phyloP scores from a whole-genome alignment of 2,329 filamentous ascomycete genomes.

The Chrysosporium keratinophilum region DNA sequence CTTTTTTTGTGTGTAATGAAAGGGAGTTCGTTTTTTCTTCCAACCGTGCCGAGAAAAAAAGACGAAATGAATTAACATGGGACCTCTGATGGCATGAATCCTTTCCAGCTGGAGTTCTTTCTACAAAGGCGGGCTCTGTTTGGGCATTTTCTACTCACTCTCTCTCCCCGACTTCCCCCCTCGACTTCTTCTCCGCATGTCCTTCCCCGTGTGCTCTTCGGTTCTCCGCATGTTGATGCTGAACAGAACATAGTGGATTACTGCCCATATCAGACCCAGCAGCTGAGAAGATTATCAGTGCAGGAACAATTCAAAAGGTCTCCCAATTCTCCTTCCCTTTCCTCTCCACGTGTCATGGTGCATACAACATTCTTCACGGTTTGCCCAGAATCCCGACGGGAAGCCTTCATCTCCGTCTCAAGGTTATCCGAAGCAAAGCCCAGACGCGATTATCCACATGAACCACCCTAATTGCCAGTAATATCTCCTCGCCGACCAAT shows the following conservation, averaged over 20 bases:
- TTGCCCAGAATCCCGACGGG: no score
- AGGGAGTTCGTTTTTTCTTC: constrained; percentile 6
- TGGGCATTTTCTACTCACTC: constrained; percentile 1
- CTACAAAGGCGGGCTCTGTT: constrained; percentile 5
- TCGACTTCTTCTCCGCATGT: background rate
- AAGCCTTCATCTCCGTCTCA: background rate
- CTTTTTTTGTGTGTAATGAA: constrained; percentile 3
- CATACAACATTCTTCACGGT: background rate
- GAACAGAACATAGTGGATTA: constrained; percentile 10
- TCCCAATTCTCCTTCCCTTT: background rate
- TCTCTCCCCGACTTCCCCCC: no score
- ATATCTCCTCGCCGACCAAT: constrained; percentile 78
- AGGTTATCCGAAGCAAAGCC: background rate
- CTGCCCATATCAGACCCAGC: constrained; percentile 8
- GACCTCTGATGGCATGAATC: constrained; percentile 11
- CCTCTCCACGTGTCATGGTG: background rate
- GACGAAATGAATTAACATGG: constrained; percentile 10
- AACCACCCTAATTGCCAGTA: constrained; percentile 50
- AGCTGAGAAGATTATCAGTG: constrained; percentile 3
- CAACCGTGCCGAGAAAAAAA: background rate
- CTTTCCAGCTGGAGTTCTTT: constrained; percentile 8
- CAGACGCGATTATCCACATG: background rate
- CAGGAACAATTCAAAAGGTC: constrained; percentile 8
- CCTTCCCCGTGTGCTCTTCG: background rate
- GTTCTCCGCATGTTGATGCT: constrained; percentile 9